Percentiles rank a stretch among this genome's conserved stretches.
phyloP scores from a whole-genome alignment of 2,329 filamentous ascomycete genomes.

The Verticillium dahliae region DNA sequence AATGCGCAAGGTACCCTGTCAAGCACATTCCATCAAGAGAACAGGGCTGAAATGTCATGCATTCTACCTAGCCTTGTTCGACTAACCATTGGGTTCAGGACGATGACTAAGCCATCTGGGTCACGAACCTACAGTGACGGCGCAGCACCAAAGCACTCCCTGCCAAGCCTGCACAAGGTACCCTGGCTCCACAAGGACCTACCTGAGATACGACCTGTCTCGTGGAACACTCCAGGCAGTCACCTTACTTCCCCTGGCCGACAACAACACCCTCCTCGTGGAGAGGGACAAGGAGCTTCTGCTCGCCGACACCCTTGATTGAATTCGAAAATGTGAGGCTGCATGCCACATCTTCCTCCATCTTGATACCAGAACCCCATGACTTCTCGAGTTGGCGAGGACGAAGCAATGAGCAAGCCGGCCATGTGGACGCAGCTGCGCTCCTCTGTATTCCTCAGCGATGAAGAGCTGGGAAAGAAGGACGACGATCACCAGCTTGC shows the following conservation, averaged over 20 bases:
- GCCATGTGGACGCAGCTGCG: conserved; percentile 21
- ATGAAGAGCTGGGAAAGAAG: conserved; percentile 54
- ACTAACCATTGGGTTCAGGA: too few species aligned
- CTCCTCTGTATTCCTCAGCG: conserved; percentile 37
- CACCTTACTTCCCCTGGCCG: neutral
- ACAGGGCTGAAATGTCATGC: too few species aligned
- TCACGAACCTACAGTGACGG: too few species aligned
- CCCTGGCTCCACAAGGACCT: too few species aligned
- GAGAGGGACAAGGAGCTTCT: neutral
- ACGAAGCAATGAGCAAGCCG: conserved; percentile 24
- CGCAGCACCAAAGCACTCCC: too few species aligned
- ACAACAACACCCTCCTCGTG: neutral
- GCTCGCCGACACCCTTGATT: neutral
- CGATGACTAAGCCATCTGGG: too few species aligned
- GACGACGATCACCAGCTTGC: conserved; percentile 45
- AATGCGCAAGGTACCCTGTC: too few species aligned
- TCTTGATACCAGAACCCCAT: neutral
- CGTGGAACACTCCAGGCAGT: neutral
- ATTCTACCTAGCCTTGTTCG: too few species aligned
- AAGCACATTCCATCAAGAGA: too few species aligned
- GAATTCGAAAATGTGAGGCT: neutral
- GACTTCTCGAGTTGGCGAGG: neutral
- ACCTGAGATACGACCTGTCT: neutral
- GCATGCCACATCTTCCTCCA: neutral
- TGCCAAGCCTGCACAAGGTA: too few species aligned